These are phyloP conservation scores for Capsicum pubescens DNA, from an alignment of 257 asterid species.

Conservation along the genomic window DNA sequence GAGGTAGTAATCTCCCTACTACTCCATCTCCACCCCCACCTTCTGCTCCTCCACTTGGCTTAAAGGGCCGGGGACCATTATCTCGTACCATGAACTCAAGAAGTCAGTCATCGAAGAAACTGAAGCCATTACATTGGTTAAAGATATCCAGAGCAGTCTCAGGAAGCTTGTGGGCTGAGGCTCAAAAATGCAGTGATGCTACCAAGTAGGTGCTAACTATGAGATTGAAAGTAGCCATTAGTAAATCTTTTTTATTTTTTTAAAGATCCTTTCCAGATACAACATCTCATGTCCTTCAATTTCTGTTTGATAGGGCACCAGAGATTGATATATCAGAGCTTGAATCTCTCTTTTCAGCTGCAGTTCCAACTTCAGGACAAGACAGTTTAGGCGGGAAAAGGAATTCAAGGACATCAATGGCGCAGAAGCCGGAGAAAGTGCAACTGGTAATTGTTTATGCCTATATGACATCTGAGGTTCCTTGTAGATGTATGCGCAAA, in stretches of 20 bases:
- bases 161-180: conserved; percentile 98
- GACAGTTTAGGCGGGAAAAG: conserved; percentile 60
- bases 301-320: conserved; percentile 69
- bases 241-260: conserved; percentile 4
- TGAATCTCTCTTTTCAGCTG: conserved; percentile 88
- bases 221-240: conserved; percentile 22
- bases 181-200: conserved; percentile 86
- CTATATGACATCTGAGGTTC: conserved; percentile 10
- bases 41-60: conserved; percentile 61
- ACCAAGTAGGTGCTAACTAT: conserved; percentile 59
- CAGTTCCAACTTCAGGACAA: conserved; percentile 67
- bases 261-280: conserved; percentile 11
- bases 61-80: conserved; percentile 61
- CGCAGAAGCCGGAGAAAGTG: conserved; percentile 81
- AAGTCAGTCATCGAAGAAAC: conserved; percentile 66
- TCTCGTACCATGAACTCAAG: conserved; percentile 62
- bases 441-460: conserved; percentile 67
- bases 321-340: conserved; percentile 95
- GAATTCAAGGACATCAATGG: conserved; percentile 64
- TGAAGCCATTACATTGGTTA: conserved; percentile 94
- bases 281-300: conserved; percentile 15
- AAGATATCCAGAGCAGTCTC: conserved; percentile 89
- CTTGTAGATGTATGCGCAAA: not conserved
- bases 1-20: conserved; percentile 40
- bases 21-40: conserved; percentile 89